These are phyloP conservation scores for Oleoguttula mirabilis DNA, from an alignment of 495 filamentous ascomycete species.

Conservation along the genomic window DNA sequence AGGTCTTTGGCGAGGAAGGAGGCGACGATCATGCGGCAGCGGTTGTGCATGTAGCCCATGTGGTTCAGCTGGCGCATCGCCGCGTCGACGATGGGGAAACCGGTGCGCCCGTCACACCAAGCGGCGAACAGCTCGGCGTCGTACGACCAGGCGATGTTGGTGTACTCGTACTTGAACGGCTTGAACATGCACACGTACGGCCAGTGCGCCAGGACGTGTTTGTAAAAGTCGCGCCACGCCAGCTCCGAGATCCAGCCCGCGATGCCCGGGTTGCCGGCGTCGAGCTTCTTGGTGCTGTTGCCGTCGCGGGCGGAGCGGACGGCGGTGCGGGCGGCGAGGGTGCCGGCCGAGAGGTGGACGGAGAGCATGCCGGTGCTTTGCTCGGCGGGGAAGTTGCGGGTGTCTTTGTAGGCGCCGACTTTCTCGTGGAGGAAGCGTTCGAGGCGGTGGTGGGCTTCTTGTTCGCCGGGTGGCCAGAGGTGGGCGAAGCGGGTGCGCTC, in stretches of 20 bases:
- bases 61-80: constrained; percentile 72
- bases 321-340: constrained; percentile 64
- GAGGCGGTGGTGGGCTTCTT: constrained; percentile 55
- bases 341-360: constrained; percentile 66
- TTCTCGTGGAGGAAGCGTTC: constrained; percentile 59
- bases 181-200: constrained; percentile 92
- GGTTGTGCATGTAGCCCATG: constrained; percentile 80
- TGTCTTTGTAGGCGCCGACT: constrained; percentile 46
- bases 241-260: constrained; percentile 75
- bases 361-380: constrained; percentile 62
- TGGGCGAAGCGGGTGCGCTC: constrained; percentile 44
- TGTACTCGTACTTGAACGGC: constrained; percentile 79
- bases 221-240: constrained; percentile 89
- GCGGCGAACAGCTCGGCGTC: constrained; percentile 50
- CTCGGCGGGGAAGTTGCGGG: constrained; percentile 48
- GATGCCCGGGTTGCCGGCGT: constrained; percentile 56
- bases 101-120: constrained; percentile 70
- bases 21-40: constrained; percentile 75
- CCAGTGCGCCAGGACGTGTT: constrained; percentile 75
- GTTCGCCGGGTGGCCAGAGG: constrained; percentile 72
- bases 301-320: constrained; percentile 50
- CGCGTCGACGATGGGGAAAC: constrained; percentile 80
- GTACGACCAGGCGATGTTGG: constrained; percentile 76
- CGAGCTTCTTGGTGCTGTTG: constrained; percentile 58
- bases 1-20: constrained; percentile 83